Evolutionary conservation across 768 basidiomycete species (phyloP).

Genomic region (Dentipellis fragilis): DNA sequence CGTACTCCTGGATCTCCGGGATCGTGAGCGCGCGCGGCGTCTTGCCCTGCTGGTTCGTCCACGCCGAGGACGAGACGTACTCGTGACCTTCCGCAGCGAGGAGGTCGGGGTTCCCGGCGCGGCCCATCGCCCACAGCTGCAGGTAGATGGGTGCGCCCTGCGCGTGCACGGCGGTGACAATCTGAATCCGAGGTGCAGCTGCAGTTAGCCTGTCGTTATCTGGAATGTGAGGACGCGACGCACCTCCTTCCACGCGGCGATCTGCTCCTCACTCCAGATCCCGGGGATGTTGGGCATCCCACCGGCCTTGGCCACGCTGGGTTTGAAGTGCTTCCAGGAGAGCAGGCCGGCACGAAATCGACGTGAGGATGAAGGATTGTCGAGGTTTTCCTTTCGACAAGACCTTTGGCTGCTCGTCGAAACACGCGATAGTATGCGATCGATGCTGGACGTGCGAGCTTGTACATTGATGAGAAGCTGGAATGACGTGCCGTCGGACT

Average conservation of each 20-base stretch:
- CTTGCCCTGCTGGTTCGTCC: background rate
- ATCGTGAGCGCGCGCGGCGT: slow-evolving; percentile 13
- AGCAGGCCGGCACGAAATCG: no score
- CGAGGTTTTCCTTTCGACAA: no score
- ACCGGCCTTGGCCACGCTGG: slow-evolving; percentile 14
- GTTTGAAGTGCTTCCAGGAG: no score
- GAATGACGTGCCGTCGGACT: no score
- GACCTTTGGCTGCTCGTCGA: no score
- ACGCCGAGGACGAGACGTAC: background rate
- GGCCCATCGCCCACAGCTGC: slow-evolving; percentile 30
- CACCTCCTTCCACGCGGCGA: slow-evolving; percentile 4
- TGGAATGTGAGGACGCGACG: background rate
- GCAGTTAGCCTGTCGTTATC: background rate
- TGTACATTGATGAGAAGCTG: no score
- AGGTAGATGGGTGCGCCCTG: slow-evolving; percentile 23
- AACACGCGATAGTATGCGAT: no score
- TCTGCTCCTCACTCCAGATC: slow-evolving; percentile 9
- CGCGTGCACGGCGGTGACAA: slow-evolving; percentile 26
- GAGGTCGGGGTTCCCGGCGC: slow-evolving; percentile 10
- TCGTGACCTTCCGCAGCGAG: slow-evolving; percentile 1
- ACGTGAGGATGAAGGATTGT: no score
- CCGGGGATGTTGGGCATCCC: slow-evolving; percentile 22
- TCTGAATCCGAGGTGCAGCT: slow-evolving; percentile 7
- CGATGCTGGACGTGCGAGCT: no score
- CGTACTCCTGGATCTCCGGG: slow-evolving; percentile 14